phyloP scores from a whole-genome alignment of 306 rosid species.

The Quercus alba region DNA sequence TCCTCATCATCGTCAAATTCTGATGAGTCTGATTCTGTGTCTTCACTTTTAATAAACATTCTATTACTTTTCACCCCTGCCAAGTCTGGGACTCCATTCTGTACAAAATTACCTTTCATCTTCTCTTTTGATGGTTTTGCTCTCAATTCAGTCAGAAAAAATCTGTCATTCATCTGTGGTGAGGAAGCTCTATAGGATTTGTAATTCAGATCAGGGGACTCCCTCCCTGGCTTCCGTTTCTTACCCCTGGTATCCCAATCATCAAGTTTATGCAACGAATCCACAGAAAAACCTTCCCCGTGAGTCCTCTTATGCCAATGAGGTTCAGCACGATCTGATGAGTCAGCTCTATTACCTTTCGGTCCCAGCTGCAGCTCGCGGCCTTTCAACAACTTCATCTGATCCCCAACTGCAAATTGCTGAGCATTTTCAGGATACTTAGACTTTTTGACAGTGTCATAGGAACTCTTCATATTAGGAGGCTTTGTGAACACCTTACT shows the following conservation, averaged over 20 bases:
- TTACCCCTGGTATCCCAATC: conserved; percentile 61
- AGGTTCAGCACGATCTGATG: conserved; percentile 42
- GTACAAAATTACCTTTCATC: conserved; percentile 43
- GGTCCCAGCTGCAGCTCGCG: conserved; percentile 34
- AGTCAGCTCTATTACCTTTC: conserved; percentile 44
- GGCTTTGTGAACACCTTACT: conserved; percentile 49
- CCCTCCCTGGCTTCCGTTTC: conserved; percentile 68
- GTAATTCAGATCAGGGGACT: conserved; percentile 66
- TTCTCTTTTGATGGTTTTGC: conserved; percentile 58
- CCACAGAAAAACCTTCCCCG: conserved; percentile 50
- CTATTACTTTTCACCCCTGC: conserved; percentile 43
- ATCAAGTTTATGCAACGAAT: conserved; percentile 52
- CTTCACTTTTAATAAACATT: conserved; percentile 54
- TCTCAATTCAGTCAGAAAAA: conserved; percentile 50
- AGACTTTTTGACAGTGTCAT: conserved; percentile 48
- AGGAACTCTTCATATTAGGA: conserved; percentile 46
- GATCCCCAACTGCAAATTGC: conserved; percentile 51
- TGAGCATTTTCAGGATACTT: conserved; percentile 57
- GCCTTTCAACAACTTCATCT: conserved; percentile 42
- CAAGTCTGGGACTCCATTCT: conserved; percentile 55
- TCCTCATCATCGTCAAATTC: conserved; percentile 83
- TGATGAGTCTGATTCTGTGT: conserved; percentile 95
- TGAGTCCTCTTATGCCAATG: conserved; percentile 42
- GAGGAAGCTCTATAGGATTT: conserved; percentile 70
- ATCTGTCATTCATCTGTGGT: conserved; percentile 63